phyloP scores from a whole-genome alignment of 305 asterid genomes.

The Rubia balearica region DNA sequence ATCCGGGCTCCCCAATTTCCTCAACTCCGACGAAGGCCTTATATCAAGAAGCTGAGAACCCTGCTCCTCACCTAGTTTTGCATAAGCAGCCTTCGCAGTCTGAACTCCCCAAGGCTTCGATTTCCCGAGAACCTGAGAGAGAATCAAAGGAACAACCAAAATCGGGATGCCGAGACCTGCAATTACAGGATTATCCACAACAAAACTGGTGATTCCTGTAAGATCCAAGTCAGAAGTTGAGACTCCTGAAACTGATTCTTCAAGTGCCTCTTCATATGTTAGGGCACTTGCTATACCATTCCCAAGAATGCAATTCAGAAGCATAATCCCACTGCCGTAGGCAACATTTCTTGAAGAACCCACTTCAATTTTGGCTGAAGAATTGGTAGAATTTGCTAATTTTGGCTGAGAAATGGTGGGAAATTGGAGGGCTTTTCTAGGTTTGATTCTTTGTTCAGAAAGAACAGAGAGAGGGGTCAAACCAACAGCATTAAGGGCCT shows the following conservation, averaged over 20 bases:
- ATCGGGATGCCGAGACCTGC: conserved; percentile 57
- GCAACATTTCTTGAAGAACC: conserved; percentile 33
- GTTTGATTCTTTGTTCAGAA: conserved; percentile 47
- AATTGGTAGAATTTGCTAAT: conserved; percentile 18
- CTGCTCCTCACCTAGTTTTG: conserved; percentile 60
- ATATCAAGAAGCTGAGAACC: conserved; percentile 72
- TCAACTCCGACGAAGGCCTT: conserved; percentile 47
- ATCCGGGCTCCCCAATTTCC: conserved; percentile 68
- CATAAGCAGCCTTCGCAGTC: conserved; percentile 71
- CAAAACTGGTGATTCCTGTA: conserved; percentile 45
- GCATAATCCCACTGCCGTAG: conserved; percentile 34
- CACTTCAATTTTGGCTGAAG: conserved; percentile 10
- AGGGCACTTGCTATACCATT: conserved; percentile 61
- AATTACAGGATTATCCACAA: conserved; percentile 54
- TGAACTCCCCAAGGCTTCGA: conserved; percentile 80
- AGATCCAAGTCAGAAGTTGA: conserved; percentile 32
- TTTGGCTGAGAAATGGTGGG: conserved; percentile 39
- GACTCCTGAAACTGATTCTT: conserved; percentile 36
- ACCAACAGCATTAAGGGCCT: conserved; percentile 72
- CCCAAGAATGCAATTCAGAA: conserved; percentile 48
- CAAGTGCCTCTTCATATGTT: conserved; percentile 72
- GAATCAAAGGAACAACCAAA: conserved; percentile 57
- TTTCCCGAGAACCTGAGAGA: conserved; percentile 55
- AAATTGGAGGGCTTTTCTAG: conserved; percentile 33
- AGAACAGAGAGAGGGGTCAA: conserved; percentile 70